Conservation (phyloP, 768 basidiomycete species). For the Cubamyces sp. region DNA sequence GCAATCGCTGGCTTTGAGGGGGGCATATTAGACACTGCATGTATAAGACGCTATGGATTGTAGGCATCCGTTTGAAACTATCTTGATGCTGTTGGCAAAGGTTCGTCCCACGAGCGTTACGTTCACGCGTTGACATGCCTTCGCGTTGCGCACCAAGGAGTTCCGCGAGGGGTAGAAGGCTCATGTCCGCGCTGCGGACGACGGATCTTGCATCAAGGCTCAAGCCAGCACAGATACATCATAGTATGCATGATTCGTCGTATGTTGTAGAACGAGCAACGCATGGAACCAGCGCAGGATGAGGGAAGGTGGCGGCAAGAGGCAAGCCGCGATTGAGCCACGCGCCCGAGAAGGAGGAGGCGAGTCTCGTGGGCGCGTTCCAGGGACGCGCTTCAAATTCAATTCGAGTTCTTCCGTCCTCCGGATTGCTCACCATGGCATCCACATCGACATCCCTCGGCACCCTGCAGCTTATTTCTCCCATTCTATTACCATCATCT, state of each 20-base stretch:
- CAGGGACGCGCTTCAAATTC: neutral
- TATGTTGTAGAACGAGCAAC: too few species aligned
- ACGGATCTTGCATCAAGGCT: neutral
- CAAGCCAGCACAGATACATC: too few species aligned
- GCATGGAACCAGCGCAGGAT: neutral
- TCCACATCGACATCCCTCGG: neutral
- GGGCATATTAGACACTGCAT: neutral
- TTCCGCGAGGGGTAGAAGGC: too few species aligned
- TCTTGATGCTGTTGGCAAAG: too few species aligned
- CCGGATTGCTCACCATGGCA: neutral
- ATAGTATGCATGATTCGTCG: neutral
- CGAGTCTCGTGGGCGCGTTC: constrained; percentile 11
- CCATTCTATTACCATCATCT: neutral
- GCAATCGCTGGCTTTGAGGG: constrained; percentile 38
- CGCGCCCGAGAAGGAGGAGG: neutral
- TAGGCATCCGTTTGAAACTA: too few species aligned
- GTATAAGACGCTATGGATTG: too few species aligned
- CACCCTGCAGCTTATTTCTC: neutral
- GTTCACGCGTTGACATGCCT: too few species aligned
- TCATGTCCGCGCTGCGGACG: too few species aligned
- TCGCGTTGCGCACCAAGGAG: too few species aligned
- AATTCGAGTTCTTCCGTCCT: constrained; percentile 9
- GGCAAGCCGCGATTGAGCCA: neutral
- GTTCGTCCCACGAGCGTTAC: too few species aligned
- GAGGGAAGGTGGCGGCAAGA: neutral